Conservation (phyloP, 306 rosid genomes). For the Ormosia semicastrata region DNA sequence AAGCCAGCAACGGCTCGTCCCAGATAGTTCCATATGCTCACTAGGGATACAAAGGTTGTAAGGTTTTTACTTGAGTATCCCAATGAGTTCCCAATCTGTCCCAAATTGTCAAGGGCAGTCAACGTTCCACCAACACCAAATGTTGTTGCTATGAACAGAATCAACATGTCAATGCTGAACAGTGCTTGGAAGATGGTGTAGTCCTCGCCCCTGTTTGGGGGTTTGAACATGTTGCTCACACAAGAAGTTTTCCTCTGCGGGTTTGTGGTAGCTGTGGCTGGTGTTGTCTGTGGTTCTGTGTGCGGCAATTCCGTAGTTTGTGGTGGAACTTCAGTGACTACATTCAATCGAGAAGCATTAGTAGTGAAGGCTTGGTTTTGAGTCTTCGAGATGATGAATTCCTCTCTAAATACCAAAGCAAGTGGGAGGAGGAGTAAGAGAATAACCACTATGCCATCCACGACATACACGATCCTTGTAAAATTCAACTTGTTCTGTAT, state of each 20-base stretch:
- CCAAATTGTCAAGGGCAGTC: conserved; percentile 68
- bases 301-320: not conserved
- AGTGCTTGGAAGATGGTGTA: conserved; percentile 66
- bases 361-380: not conserved
- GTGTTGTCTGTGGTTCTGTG: not conserved
- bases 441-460: conserved; percentile 36
- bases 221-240: conserved; percentile 33
- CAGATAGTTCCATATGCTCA: conserved; percentile 74
- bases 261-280: not conserved
- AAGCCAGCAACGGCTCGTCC: conserved; percentile 58
- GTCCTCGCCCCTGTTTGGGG: conserved; percentile 73
- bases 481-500: conserved; percentile 47
- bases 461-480: conserved; percentile 30
- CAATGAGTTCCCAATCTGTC: conserved; percentile 64
- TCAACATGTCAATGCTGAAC: conserved; percentile 67
- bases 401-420: conserved; percentile 45
- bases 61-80: conserved; percentile 53
- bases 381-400: conserved; percentile 34
- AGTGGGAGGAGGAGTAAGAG: conserved; percentile 50
- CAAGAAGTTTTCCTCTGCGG: conserved; percentile 18
- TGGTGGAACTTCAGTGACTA: conserved; percentile 22
- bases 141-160: conserved; percentile 40
- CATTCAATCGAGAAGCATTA: conserved; percentile 2
- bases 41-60: conserved; percentile 64
- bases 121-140: conserved; percentile 63